Percentiles rank a stretch among this genome's conserved stretches.
Conservation (phyloP, 805 yeast species). For the Pichia phayaonensis region DNA sequence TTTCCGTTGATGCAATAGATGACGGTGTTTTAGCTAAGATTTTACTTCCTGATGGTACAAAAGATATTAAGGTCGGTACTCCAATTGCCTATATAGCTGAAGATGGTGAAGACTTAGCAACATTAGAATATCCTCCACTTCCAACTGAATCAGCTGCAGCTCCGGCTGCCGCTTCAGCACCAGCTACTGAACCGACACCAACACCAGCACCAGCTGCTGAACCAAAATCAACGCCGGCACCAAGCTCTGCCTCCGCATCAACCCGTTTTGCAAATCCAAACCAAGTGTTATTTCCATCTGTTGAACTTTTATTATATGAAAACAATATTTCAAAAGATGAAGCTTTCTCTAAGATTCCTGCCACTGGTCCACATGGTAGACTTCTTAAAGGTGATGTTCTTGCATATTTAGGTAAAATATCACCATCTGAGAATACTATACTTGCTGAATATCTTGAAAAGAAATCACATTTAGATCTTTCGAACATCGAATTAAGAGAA, state of each 20-base stretch:
- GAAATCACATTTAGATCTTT: slow-evolving; percentile 60
- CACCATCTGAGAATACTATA: slow-evolving; percentile 42
- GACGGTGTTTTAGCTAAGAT: slow-evolving; percentile 87
- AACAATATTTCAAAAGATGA: slow-evolving; percentile 60
- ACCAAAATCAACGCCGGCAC: slow-evolving; percentile 8
- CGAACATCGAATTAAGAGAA: slow-evolving; percentile 47
- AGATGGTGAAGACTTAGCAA: slow-evolving; percentile 69
- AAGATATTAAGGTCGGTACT: slow-evolving; percentile 74
- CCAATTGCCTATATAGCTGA: slow-evolving; percentile 90
- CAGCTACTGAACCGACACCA: slow-evolving; percentile 14
- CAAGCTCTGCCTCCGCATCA: slow-evolving; percentile 14
- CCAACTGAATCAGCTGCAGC: slow-evolving; percentile 15
- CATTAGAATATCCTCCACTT: slow-evolving; percentile 49
- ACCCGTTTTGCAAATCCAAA: slow-evolving; percentile 46
- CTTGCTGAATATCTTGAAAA: slow-evolving; percentile 51
- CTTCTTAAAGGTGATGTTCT: slow-evolving; percentile 86
- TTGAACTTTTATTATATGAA: slow-evolving; percentile 51
- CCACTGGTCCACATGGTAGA: slow-evolving; percentile 87
- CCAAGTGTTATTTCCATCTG: slow-evolving; percentile 76
- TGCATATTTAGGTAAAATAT: slow-evolving; percentile 70
- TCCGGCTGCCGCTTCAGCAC: neutral
- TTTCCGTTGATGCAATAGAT: slow-evolving; percentile 83
- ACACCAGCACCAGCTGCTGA: slow-evolving; percentile 14
- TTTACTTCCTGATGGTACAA: slow-evolving; percentile 60
- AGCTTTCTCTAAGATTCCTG: slow-evolving; percentile 63